Base-by-base conservation (phyloP, 768 basidiomycete species). In the Boletus rubropictus region DNA sequence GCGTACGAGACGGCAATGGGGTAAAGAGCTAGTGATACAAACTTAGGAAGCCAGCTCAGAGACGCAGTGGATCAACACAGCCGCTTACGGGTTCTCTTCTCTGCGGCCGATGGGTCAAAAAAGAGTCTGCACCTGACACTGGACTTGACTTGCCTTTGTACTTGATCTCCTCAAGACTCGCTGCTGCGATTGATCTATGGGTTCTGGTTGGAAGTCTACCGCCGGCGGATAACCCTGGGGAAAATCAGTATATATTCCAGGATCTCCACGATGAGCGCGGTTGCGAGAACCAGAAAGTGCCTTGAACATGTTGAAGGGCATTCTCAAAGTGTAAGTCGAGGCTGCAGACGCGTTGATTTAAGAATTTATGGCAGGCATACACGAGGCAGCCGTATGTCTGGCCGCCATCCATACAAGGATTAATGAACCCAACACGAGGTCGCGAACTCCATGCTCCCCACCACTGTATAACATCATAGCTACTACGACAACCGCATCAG, bases 271-370 rank as follows among this genome's bases (percentile, higher is more conserved):
- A 39, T 62, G 54, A 21, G 39, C 25, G 31, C 64, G 64, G 53
- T 52, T 68, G 61, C 64, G 64, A 46, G 62, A 65, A 51, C 66
- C 55, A 47, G 62, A 51, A 39, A 66, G 62, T 54, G 60, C 64
- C 54, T 66, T 66, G 55, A 66, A 66, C 66, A 66, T 66, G 52
- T 66, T 68, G 50, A 66, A 68, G 51, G 64, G 64, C 64, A 66
- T 66, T 46, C 62, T 64, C 58, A 44, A 48, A 51, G 59, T 48
- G 45, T 42, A 42, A 40, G 49, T 41, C 45, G 53, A 49, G 57
- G 39, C 25, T 54, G 52, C 31, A 41, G 36, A 14, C 21, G 41
- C 37, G 18, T 31, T 49, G 53, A 41, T 43, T 46, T 46, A 44
- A 42, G 64, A 41, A 60, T 58, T 64, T 64, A 66, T 60, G 66